Percentiles rank a stretch among this genome's conserved stretches.
Conservation (phyloP, 179 eudicot species). For the Drosera spatulata region DNA sequence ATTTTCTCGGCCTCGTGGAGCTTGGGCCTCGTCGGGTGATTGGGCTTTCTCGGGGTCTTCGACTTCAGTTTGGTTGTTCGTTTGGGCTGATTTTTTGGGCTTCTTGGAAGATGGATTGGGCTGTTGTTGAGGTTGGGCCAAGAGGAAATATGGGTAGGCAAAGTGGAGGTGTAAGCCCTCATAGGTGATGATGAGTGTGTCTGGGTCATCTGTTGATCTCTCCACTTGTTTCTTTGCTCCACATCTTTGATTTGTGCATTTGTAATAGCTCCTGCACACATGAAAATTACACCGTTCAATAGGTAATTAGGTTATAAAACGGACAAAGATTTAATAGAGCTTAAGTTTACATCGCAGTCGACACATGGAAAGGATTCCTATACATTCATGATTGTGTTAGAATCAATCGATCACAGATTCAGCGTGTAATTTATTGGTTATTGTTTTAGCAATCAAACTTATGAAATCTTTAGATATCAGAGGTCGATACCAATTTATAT, state of each 20-base stretch:
- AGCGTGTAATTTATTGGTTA: too few species aligned
- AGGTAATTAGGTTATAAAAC: background rate
- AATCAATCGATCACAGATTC: too few species aligned
- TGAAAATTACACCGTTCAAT: background rate
- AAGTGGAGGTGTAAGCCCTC: constrained; percentile 86
- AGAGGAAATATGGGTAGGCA: constrained; percentile 35
- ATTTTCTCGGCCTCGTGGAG: too few species aligned
- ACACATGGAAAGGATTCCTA: too few species aligned
- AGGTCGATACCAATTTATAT: too few species aligned
- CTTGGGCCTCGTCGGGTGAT: background rate
- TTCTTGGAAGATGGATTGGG: constrained; percentile 31
- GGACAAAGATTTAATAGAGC: too few species aligned
- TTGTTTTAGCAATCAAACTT: too few species aligned
- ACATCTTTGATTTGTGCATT: constrained; percentile 72
- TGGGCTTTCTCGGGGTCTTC: constrained; percentile 1
- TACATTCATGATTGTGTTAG: too few species aligned
- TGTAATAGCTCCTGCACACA: constrained; percentile 62
- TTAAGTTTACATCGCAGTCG: too few species aligned
- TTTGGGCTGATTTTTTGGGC: constrained; percentile 12
- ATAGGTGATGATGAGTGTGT: constrained; percentile 56
- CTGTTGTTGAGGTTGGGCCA: constrained; percentile 6
- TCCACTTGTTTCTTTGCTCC: constrained; percentile 80
- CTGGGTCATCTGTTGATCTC: constrained; percentile 54
- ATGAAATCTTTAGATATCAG: too few species aligned
- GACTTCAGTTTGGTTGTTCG: constrained; percentile 5